phyloP scores from a whole-genome alignment of 1,284 basidiomycete species.

The Takashimella tepidaria region DNA sequence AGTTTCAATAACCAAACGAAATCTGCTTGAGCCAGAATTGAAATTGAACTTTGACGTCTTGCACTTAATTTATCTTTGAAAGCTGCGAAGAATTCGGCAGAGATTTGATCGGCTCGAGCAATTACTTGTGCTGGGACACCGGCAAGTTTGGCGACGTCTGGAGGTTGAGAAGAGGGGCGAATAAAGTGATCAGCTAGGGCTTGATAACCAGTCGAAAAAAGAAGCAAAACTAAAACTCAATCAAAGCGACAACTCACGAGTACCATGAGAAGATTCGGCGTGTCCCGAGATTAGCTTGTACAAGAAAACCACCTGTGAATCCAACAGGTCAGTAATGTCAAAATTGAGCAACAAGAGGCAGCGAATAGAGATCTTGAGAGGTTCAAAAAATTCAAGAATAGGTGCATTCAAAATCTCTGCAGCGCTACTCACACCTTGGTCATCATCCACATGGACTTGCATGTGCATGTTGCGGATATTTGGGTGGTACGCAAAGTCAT shows the following conservation, averaged over 20 bases:
- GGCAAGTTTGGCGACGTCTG: slow-evolving; percentile 75
- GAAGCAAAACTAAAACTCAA: too few relatives aligned
- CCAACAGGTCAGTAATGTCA: background rate
- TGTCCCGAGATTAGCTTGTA: slow-evolving; percentile 87
- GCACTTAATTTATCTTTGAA: slow-evolving; percentile 71
- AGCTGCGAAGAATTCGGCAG: slow-evolving; percentile 77
- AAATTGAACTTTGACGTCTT: slow-evolving; percentile 60
- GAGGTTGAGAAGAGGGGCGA: slow-evolving; percentile 21
- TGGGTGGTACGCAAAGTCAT: slow-evolving; percentile 67
- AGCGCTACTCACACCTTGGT: slow-evolving; percentile 67
- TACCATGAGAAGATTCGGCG: slow-evolving; percentile 87
- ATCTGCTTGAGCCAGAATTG: slow-evolving; percentile 77
- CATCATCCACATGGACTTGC: slow-evolving; percentile 85
- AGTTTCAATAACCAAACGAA: slow-evolving; percentile 62
- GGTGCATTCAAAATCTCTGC: too few relatives aligned
- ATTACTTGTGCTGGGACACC: slow-evolving; percentile 68
- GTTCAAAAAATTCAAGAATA: too few relatives aligned
- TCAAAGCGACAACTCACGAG: slow-evolving; percentile 55
- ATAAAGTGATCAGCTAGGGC: slow-evolving; percentile 28
- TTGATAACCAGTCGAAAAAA: slow-evolving; percentile 10
- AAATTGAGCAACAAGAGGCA: too few relatives aligned
- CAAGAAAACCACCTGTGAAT: slow-evolving; percentile 70
- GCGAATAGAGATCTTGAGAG: too few relatives aligned
- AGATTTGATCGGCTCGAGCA: slow-evolving; percentile 77
- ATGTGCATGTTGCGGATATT: slow-evolving; percentile 92